phyloP scores from a whole-genome alignment of 106 monocot genomes.

The Phalaenopsis equestris region DNA sequence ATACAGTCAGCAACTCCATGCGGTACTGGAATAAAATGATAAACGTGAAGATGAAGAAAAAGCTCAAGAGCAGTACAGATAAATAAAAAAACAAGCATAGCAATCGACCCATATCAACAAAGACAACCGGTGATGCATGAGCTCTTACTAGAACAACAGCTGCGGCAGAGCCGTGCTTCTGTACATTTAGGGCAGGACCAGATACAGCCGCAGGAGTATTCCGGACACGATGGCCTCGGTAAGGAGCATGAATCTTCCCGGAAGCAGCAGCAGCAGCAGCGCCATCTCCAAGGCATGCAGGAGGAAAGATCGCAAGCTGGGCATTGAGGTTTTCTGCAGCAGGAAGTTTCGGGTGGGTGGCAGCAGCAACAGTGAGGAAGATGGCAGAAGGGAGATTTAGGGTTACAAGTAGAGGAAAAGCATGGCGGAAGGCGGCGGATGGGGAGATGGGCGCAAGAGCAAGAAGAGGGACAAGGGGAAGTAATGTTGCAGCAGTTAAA shows the following conservation, averaged over 20 bases:
- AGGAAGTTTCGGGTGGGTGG: not conserved
- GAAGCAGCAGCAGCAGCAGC: conserved; percentile 12
- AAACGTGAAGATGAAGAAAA: conserved; percentile 2
- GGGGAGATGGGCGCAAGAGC: not conserved
- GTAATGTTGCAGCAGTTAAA: not conserved
- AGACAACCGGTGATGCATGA: conserved; percentile 33
- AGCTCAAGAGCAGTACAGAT: not conserved
- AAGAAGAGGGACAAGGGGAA: not conserved
- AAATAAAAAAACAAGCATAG: not conserved
- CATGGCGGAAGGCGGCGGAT: not conserved
- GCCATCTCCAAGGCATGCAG: conserved; percentile 10
- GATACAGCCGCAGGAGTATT: conserved; percentile 42
- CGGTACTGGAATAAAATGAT: not conserved
- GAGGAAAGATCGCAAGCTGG: conserved; percentile 10
- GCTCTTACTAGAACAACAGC: conserved; percentile 19
- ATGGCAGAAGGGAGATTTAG: not conserved
- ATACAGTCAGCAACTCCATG: too few relatives aligned
- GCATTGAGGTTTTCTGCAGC: not conserved
- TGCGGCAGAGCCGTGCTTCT: conserved; percentile 12
- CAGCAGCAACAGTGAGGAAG: conserved; percentile 5
- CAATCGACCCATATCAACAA: conserved; percentile 16
- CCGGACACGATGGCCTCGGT: conserved; percentile 25
- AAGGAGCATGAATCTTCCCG: conserved; percentile 15
- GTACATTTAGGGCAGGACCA: conserved; percentile 39
- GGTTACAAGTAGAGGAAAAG: not conserved